Evolutionary conservation across 768 basidiomycete genomes (phyloP), one percentile per base, ranked within the genome.

Genomic region (Auricularia heimuer): DNA sequence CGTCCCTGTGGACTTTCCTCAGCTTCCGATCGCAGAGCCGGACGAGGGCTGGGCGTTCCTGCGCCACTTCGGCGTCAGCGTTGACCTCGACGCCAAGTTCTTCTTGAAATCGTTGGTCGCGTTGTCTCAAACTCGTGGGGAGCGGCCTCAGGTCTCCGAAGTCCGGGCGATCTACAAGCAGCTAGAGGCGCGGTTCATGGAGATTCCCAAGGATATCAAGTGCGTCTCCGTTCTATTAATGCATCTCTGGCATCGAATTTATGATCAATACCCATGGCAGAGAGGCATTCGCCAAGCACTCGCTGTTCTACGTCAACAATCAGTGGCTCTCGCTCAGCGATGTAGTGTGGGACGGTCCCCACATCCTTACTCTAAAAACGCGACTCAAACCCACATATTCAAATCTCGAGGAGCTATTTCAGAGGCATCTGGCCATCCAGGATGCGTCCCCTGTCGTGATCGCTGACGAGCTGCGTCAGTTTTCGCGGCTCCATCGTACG

Each of bases 101-200:
- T 72, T 37, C 45, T n/a, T 72, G n/a, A 70, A 68, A 21, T 45
- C 45, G 42, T 71, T 72, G 14, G 14, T 33, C 3, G 24, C 56
- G 56, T 4, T 68, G 7, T 64, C 66, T 33, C 60, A 54, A 24
- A 21, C 58, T 6, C 65, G 65, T 8, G 47, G 64, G 0, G 67
- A 69, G 12, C 14, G 21, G 11, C 47, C 47, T 16, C 16, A 10
- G 47, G 16, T 6, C 47, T 12, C 39, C 39, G 39, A 42, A 7
- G 39, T 51, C 18, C 47, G 47, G 7, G 21, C 47, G 6, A 62
- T 67, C 12, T 72, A 72, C 54, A 66, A 47, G 42, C 70, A 71
- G 12, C 65, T 72, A 1, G 66, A 71, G 47, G 66, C 69, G n/a
- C 66, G 71, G 24, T 71, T 71, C n/a, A 44, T 66, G 1, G 71